Evolutionary conservation across 176 grass and related monocot genomes (phyloP).

Genomic region (Puya raimondii): DNA sequence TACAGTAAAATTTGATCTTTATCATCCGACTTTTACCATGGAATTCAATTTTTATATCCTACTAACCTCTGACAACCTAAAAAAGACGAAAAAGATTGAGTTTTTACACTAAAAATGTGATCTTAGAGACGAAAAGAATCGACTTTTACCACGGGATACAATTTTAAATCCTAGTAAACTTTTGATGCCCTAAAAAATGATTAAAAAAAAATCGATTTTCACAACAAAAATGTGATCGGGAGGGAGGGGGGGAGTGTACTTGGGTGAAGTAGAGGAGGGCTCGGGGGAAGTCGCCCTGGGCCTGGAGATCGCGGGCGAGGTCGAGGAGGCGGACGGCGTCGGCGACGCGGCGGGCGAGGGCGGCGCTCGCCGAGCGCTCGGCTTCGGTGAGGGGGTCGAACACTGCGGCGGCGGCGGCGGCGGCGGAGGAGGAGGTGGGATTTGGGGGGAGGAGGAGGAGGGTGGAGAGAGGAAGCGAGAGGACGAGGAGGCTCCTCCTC

Average conservation of each 20-base stretch:
- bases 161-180: too few relatives aligned
- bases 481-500: slow-evolving; percentile 34
- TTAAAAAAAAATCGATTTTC: too few relatives aligned
- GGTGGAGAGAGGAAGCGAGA: slow-evolving; percentile 26
- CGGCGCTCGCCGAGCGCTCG: slow-evolving; percentile 41
- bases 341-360: slow-evolving; percentile 41
- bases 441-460: slow-evolving; percentile 12
- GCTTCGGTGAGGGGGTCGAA: slow-evolving; percentile 48
- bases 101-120: background rate
- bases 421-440: background rate
- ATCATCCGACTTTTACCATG: background rate
- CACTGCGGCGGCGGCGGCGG: background rate
- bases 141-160: background rate
- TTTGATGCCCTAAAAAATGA: too few relatives aligned
- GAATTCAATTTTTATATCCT: background rate
- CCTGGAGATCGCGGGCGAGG: slow-evolving; percentile 61
- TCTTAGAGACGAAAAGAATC: background rate
- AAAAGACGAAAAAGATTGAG: background rate
- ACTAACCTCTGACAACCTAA: background rate
- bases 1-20: background rate
- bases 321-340: slow-evolving; percentile 58
- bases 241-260: background rate
- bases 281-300: slow-evolving; percentile 61
- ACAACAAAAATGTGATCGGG: too few relatives aligned
- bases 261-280: slow-evolving; percentile 72